phyloP scores from a whole-genome alignment of 1,284 basidiomycete species.

The Ustilago shanxiensis region DNA sequence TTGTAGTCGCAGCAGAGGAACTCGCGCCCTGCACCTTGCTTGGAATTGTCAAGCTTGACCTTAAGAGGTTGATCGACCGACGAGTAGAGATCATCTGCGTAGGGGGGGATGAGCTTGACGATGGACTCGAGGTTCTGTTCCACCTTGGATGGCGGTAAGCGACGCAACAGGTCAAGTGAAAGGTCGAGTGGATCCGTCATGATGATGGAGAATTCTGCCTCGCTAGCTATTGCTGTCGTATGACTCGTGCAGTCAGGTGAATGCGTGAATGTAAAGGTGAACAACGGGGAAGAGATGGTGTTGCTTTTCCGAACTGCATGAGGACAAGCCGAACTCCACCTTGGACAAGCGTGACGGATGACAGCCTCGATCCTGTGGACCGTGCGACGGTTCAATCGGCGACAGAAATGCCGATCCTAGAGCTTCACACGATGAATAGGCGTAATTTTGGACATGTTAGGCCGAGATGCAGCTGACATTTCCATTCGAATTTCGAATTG shows the following conservation, averaged over 20 bases:
- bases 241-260: background rate
- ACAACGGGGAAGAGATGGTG: background rate
- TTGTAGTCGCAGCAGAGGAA: conserved; percentile 98
- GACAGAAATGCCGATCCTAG: background rate
- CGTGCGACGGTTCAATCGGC: conserved; percentile 10
- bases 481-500: background rate
- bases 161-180: conserved; percentile 89
- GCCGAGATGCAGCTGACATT: background rate
- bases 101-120: conserved; percentile 80
- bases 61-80: conserved; percentile 95
- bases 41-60: conserved; percentile 81
- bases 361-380: conserved; percentile 4
- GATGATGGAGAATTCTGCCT: conserved; percentile 14
- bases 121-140: conserved; percentile 88
- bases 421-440: background rate
- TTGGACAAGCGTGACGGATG: conserved; percentile 14
- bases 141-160: conserved; percentile 90
- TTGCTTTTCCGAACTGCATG: background rate
- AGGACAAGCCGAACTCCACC: conserved; percentile 18
- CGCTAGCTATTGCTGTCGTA: background rate
- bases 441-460: background rate
- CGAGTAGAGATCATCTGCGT: conserved; percentile 92
- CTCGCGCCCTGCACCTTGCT: conserved; percentile 77
- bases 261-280: background rate
- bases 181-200: conserved; percentile 65